A percentile compares a stretch with the other conserved stretches of the same genome.
phyloP scores from a whole-genome alignment of 768 basidiomycete genomes.

The Lentinula raphanica region DNA sequence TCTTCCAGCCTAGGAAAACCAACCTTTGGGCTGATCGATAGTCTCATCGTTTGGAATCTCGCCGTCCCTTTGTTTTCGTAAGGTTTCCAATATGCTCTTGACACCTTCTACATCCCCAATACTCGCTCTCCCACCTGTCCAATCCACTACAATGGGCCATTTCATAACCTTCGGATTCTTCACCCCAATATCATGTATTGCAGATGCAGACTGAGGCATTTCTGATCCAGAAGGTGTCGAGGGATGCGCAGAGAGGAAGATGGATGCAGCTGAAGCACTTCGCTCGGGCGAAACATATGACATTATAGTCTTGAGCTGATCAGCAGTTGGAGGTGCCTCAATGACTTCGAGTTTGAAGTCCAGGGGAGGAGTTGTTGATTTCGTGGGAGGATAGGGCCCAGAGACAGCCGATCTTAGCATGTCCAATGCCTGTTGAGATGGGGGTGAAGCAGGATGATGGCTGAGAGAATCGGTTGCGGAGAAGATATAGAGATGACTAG shows the following conservation, averaged over 20 bases:
- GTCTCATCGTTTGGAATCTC: conserved; percentile 39
- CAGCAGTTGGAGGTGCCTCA: conserved; percentile 58
- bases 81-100: conserved; percentile 55
- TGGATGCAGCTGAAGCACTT: conserved; percentile 18
- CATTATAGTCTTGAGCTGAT: conserved; percentile 65
- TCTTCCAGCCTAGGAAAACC: conserved; percentile 3
- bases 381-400: conserved; percentile 54
- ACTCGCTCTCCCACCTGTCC: conserved; percentile 59
- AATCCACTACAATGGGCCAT: conserved; percentile 81
- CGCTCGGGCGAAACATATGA: conserved; percentile 45
- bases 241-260: conserved; percentile 63
- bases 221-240: conserved; percentile 32
- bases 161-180: conserved; percentile 51
- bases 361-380: conserved; percentile 44
- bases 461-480: conserved; percentile 26
- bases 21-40: conserved; percentile 7
- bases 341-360: conserved; percentile 70
- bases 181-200: conserved; percentile 44
- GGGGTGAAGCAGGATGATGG: conserved; percentile 60
- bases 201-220: conserved; percentile 21
- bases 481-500: neutral
- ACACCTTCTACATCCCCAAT: conserved; percentile 70
- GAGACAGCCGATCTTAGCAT: conserved; percentile 57
- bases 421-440: conserved; percentile 55
- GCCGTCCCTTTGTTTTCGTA: conserved; percentile 65